Conservation (phyloP, 306 rosid species). For the Dalbergia cultrata region DNA sequence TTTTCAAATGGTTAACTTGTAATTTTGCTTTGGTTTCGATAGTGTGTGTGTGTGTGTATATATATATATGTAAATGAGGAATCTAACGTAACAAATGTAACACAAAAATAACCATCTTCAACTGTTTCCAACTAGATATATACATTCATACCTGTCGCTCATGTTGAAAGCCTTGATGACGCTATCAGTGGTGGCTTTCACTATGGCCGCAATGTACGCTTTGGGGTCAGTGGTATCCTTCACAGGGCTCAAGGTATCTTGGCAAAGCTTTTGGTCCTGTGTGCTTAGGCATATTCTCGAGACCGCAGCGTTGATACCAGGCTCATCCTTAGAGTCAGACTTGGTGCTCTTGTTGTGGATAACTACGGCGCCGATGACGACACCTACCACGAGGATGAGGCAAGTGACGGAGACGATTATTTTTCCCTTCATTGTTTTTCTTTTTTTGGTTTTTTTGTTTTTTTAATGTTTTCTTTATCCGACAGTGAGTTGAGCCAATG, state of each 20-base stretch:
- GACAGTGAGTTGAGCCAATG: background rate
- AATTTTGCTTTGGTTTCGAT: too few relatives aligned
- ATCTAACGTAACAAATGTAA: too few relatives aligned
- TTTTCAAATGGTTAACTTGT: too few relatives aligned
- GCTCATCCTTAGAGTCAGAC: background rate
- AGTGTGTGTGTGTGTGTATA: too few relatives aligned
- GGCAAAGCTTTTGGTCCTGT: conserved; percentile 56
- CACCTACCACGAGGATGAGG: conserved; percentile 74
- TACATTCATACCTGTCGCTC: conserved; percentile 41
- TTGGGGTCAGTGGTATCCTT: conserved; percentile 46
- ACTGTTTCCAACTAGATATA: too few relatives aligned
- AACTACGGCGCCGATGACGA: conserved; percentile 60
- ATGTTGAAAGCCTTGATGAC: conserved; percentile 62
- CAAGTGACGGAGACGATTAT: conserved; percentile 55
- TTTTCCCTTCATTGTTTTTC: conserved; percentile 55
- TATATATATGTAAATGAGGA: too few relatives aligned
- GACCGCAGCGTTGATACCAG: conserved; percentile 44
- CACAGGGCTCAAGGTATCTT: conserved; percentile 48
- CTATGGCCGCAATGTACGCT: conserved; percentile 50
- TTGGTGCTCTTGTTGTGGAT: background rate
- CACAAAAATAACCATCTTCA: too few relatives aligned
- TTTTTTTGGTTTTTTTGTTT: background rate
- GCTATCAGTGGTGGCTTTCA: conserved; percentile 54
- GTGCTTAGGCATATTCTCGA: conserved; percentile 53
- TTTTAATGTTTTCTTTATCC: background rate